A percentile compares a stretch with the other conserved stretches of the same genome.
These are phyloP conservation scores for Globisporangium sylvaticum DNA, from an alignment of 352 stramenopile species.

Conservation along the genomic window DNA sequence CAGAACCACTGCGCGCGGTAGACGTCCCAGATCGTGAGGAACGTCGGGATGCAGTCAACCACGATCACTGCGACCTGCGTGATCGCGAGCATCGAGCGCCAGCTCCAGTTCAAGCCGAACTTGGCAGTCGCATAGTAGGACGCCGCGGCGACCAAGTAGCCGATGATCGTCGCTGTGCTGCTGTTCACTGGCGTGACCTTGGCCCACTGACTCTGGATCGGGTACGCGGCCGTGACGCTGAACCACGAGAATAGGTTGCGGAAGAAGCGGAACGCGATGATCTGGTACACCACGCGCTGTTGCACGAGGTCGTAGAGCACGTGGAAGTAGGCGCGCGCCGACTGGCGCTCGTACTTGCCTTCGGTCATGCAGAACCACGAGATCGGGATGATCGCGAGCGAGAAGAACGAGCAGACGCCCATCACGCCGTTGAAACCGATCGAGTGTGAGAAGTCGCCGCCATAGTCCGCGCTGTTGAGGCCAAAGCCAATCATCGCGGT, in stretches of 20 bases:
- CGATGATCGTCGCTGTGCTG: conserved; percentile 33
- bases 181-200: conserved; percentile 38
- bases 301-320: conserved; percentile 54
- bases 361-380: conserved; percentile 57
- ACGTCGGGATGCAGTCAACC: conserved; percentile 19
- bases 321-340: conserved; percentile 5
- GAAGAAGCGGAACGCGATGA: conserved; percentile 39
- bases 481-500: too few relatives aligned
- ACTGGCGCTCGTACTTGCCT: conserved; percentile 20
- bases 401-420: conserved; percentile 31
- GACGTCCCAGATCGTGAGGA: conserved; percentile 27
- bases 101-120: conserved; percentile 48
- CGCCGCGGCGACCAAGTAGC: conserved; percentile 26
- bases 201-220: conserved; percentile 43
- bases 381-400: conserved; percentile 29
- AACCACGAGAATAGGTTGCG: conserved; percentile 50
- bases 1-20: conserved; percentile 33
- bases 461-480: conserved; percentile 25
- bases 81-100: conserved; percentile 41
- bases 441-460: conserved; percentile 36
- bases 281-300: conserved; percentile 45
- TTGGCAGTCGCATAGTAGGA: conserved; percentile 27
- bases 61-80: conserved; percentile 24
- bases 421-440: conserved; percentile 56
- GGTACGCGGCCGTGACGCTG: conserved; percentile 34